A percentile compares a stretch with the other conserved stretches of the same genome.
These are phyloP conservation scores for Gamsiella multidivaricata DNA, from an alignment of 192 early-diverging fungal genomes.

Conservation along the genomic window DNA sequence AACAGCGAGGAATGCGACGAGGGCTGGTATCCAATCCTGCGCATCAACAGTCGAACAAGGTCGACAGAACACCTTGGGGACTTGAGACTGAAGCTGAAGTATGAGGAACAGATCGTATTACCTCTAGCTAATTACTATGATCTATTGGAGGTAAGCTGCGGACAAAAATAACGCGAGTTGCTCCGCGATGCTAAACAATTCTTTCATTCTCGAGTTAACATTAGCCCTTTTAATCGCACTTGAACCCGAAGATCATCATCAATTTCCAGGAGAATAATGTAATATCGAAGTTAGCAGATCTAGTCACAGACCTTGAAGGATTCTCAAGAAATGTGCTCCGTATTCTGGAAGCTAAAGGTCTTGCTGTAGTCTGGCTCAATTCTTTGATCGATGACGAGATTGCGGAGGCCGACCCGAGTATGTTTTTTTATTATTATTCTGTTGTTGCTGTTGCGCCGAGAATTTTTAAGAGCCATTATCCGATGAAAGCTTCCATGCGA, in stretches of 20 bases:
- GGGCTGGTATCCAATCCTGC: conserved; percentile 47
- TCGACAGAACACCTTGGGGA: conserved; percentile 48
- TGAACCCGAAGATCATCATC: conserved; percentile 32
- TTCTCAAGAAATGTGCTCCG: conserved; percentile 54
- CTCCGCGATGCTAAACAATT: neutral
- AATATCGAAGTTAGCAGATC: conserved; percentile 54
- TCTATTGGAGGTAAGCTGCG: conserved; percentile 48
- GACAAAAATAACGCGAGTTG: neutral
- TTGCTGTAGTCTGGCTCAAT: conserved; percentile 57
- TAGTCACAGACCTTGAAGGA: conserved; percentile 49
- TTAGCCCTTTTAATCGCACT: neutral
- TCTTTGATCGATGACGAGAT: conserved; percentile 62
- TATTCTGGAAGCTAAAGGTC: conserved; percentile 53
- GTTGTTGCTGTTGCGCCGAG: neutral
- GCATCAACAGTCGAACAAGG: conserved; percentile 27
- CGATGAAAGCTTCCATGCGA: no score
- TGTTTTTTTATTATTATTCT: neutral
- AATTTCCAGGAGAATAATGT: conserved; percentile 56
- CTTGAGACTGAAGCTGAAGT: conserved; percentile 48
- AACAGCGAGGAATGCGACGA: conserved; percentile 32
- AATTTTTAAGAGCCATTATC: neutral
- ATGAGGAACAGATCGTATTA: conserved; percentile 56
- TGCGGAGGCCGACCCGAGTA: conserved; percentile 53
- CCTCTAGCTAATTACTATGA: conserved; percentile 50
- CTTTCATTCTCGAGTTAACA: neutral